Evolutionary conservation across 139 green algal species (phyloP), one percentile per base, ranked within the genome.

Genomic region (Picochlorum costavermella): DNA sequence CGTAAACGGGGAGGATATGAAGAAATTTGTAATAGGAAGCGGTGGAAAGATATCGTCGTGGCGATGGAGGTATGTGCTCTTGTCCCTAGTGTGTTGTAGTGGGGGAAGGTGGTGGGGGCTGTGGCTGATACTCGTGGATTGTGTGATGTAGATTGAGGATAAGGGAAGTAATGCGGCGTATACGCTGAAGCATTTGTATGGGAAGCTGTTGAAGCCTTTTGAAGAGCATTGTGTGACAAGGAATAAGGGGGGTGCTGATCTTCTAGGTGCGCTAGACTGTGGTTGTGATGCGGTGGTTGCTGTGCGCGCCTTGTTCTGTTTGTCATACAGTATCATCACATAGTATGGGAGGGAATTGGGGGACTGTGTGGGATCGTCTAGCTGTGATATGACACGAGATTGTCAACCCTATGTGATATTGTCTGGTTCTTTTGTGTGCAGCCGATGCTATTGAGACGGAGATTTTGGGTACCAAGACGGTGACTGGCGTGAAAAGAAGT

Each of bases 181-280:
- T 69, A 65, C 71, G 33, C 57, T 95, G 50, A 78, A 85, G 6
- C 68, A 81, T 59, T 68, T 89, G 6, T 95, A 96, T 68, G 66
- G 87, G 53, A 86, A 81, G 70, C 81, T 86, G 43, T 78, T 96
- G 58, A 69, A 86, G 62, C 51, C 69, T 1, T 96, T 81, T 44
- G 84, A 92, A 64, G 71, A 86, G 26, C 68, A 83, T 37, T 68
- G 67, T 64, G 61, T 59, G 2, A 40, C 50, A 28, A 48, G 57
- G 43, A 51, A 62, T 6, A 56, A 44, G 11, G 63, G 55, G 9
- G 62, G 56, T 23, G 63, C 50, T 16, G 62, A 44, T 14, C 55
- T 76, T 61, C 63, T 76, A 43, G 70, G 70, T 76, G 40, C 70
- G 70, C 33, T 57, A 14, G 17, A 59, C 1, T 20, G 20, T 23